Evolutionary conservation across 2,329 filamentous ascomycete genomes (phyloP).

Genomic region (Trichoderma guizhouense): DNA sequence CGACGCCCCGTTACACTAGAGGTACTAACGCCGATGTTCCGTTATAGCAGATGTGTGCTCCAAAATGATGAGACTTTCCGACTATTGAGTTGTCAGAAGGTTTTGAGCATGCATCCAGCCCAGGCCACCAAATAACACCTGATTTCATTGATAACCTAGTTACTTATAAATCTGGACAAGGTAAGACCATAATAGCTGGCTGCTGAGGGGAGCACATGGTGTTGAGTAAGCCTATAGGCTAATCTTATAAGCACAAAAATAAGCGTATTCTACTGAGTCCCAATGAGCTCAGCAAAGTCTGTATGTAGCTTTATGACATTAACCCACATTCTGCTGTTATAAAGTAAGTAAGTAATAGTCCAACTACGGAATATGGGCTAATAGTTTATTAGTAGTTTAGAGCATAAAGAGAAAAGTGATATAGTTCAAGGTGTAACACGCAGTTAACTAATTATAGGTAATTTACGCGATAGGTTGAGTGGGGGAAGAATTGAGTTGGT

Average conservation of each 20-base stretch:
- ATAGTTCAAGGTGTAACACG: not conserved
- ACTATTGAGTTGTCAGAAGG: not conserved
- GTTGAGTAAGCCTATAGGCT: not conserved
- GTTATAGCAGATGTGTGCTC: not conserved
- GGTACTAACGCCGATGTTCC: not conserved
- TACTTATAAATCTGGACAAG: not conserved
- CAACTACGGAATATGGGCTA: not conserved
- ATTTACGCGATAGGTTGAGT: not conserved
- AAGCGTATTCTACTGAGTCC: not conserved
- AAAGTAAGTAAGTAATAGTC: not conserved
- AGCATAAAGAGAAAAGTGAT: not conserved
- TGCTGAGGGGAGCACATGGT: not conserved
- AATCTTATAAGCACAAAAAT: not conserved
- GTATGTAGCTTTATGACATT: not conserved
- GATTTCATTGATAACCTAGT: not conserved
- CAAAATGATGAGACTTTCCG: not conserved
- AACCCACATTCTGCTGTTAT: not conserved
- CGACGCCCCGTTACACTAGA: not conserved
- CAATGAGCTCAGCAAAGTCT: not conserved
- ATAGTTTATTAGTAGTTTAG: not conserved
- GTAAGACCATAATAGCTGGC: not conserved
- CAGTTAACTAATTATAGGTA: not conserved
- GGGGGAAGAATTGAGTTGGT: not conserved
- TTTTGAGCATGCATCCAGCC: not conserved
- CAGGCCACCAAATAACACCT: not conserved